A percentile compares a stretch with the other conserved stretches of the same genome.
These are phyloP conservation scores for Syzygium grande DNA, from an alignment of 345 rosid species.

Conservation along the genomic window DNA sequence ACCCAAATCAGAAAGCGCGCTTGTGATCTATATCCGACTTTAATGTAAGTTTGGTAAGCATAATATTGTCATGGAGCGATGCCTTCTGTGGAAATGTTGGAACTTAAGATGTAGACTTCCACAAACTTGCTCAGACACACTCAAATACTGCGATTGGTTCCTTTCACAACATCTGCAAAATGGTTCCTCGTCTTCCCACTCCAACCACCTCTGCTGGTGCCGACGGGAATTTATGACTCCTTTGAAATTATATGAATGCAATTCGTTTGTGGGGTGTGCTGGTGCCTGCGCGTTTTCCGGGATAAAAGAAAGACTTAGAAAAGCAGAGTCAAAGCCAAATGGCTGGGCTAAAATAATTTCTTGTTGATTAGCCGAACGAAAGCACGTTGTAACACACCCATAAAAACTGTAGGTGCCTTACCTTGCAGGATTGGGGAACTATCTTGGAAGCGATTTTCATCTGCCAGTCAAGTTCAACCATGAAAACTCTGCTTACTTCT, in stretches of 20 bases:
- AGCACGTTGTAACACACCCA: neutral
- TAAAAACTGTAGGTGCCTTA: neutral
- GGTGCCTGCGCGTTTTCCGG: neutral
- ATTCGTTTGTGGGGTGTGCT: neutral
- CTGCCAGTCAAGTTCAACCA: neutral
- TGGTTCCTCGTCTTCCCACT: neutral
- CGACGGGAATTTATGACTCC: neutral
- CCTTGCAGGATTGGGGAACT: neutral
- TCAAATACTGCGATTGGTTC: neutral
- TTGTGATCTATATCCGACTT: neutral
- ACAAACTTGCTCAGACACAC: fast-evolving
- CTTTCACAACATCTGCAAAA: neutral
- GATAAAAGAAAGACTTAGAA: neutral
- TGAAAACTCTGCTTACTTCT: neutral
- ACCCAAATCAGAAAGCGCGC: neutral
- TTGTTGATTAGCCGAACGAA: neutral
- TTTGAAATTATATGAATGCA: neutral
- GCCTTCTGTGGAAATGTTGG: neutral
- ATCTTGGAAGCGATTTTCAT: neutral
- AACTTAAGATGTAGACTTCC: neutral
- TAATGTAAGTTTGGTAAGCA: too few relatives aligned
- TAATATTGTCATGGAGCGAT: too few relatives aligned
- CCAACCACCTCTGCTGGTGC: neutral
- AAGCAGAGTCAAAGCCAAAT: neutral
- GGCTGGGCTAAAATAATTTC: neutral